Percentiles rank a stretch among this genome's conserved stretches.
phyloP scores from a whole-genome alignment of 2,329 filamentous ascomycete genomes.

The Cercospora sesami region DNA sequence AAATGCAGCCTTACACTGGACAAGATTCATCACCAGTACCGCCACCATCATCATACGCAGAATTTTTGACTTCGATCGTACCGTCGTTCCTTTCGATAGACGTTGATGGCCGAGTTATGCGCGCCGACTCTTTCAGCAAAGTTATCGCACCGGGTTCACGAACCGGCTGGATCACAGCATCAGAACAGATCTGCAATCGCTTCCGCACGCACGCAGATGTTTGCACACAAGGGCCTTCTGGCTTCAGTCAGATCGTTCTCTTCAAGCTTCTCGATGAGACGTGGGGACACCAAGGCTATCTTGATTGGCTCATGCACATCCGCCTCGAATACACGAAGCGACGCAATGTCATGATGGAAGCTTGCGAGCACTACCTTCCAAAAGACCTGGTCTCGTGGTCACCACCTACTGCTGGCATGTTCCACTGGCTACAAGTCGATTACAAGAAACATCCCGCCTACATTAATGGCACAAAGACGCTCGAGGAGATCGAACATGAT shows the following conservation, averaged over 20 bases:
- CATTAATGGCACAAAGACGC: constrained; percentile 45
- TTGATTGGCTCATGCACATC: constrained; percentile 84
- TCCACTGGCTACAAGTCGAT: constrained; percentile 76
- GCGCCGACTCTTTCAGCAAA: constrained; percentile 92
- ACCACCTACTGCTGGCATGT: constrained; percentile 87
- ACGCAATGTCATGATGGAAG: constrained; percentile 72
- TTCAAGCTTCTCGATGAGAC: constrained; percentile 89
- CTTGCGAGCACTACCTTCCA: constrained; percentile 78
- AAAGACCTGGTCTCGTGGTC: constrained; percentile 74
- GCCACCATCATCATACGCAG: constrained; percentile 62
- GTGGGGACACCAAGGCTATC: constrained; percentile 89
- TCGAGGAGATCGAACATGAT: constrained; percentile 74
- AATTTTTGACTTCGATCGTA: constrained; percentile 71
- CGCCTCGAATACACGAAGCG: constrained; percentile 77
- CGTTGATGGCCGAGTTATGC: constrained; percentile 79
- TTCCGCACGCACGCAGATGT: constrained; percentile 81
- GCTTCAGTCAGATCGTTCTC: constrained; percentile 78
- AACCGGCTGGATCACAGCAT: constrained; percentile 87
- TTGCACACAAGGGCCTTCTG: constrained; percentile 80
- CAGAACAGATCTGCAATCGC: constrained; percentile 78
- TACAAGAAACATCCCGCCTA: constrained; percentile 65
- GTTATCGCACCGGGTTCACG: constrained; percentile 86
- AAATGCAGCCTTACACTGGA: constrained; percentile 74
- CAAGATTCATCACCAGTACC: constrained; percentile 53
- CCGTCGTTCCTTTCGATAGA: constrained; percentile 83